Evolutionary conservation across 768 basidiomycete genomes (phyloP), one percentile per base, ranked within the genome.

Genomic region (Trametes sanguinea): DNA sequence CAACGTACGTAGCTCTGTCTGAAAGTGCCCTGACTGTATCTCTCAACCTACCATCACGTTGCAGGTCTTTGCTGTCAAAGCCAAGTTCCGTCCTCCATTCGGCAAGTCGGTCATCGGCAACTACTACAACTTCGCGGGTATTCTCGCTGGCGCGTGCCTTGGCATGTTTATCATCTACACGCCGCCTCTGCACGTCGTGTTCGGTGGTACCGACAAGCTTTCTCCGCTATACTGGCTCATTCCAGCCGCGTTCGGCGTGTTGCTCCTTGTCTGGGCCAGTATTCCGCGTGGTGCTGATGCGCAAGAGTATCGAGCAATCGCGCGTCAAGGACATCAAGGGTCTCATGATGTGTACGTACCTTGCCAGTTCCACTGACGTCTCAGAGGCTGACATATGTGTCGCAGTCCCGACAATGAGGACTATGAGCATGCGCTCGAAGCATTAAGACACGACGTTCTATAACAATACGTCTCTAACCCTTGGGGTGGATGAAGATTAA

Each of bases 151-250:
- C 13, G 86, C 84, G 13, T 81, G 80, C 54, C 76, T 89, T 13
- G 85, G 85, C 48, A 84, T 88, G 75, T 86, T 87, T 70, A 81
- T 88, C 68, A 77, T 88, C 65, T 89, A 89, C 71, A 85, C 84
- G 0, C 87, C 87, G 16, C 87, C 87, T 42, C 73, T 89, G 44
- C 86, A 85, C 64, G 82, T 85, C 65, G 87, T 88, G 11, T 89
- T 89, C 68, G 85, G 85, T 2, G 87, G 86, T 13, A 81, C 85
- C 0, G 70, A 78, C 70, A 80, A 76, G 46, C 76, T 87, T 16
- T 83, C 81, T 30, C 87, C 86, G 17, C 71, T 88, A 39, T 88
- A 87, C 71, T 88, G 87, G 86, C 80, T 88, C 13, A 85, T 89
- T 32, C 84, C 87, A 10, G 73, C 77, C 42, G 85, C 79, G 7